These are phyloP conservation scores for Apophysomyces variabilis DNA, from an alignment of 371 early-diverging fungal genomes.

Conservation along the genomic window DNA sequence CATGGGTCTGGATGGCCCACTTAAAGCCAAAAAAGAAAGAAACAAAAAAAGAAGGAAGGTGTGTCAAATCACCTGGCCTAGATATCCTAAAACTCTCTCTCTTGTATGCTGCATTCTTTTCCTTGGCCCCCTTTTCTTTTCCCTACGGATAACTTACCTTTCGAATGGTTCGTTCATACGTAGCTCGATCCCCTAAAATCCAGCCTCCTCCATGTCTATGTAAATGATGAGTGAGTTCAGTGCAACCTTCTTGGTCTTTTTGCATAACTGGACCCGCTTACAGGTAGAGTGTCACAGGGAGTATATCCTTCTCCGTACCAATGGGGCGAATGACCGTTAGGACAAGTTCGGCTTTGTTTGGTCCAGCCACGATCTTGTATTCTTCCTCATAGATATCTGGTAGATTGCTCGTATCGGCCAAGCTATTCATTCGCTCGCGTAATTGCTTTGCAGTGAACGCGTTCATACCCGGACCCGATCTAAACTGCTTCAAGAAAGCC, in stretches of 20 bases:
- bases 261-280: background rate
- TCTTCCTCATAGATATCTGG: background rate
- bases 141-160: constrained; percentile 4
- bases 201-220: constrained; percentile 26
- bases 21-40: background rate
- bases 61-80: too few species aligned
- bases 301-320: constrained; percentile 15
- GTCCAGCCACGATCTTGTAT: background rate
- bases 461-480: background rate
- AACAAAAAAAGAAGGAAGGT: too few species aligned
- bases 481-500: background rate
- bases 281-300: constrained; percentile 25
- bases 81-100: background rate
- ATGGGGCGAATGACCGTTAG: constrained; percentile 17
- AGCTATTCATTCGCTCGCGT: background rate
- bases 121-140: too few species aligned
- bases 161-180: constrained; percentile 11
- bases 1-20: constrained; percentile 16
- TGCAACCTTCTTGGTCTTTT: too few species aligned
- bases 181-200: constrained; percentile 8
- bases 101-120: background rate
- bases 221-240: too few species aligned
- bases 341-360: constrained; percentile 9
- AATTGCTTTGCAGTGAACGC: background rate
- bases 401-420: background rate